These are phyloP conservation scores for Cryphonectria naterciae DNA, from an alignment of 2,329 filamentous ascomycete species.

Conservation along the genomic window DNA sequence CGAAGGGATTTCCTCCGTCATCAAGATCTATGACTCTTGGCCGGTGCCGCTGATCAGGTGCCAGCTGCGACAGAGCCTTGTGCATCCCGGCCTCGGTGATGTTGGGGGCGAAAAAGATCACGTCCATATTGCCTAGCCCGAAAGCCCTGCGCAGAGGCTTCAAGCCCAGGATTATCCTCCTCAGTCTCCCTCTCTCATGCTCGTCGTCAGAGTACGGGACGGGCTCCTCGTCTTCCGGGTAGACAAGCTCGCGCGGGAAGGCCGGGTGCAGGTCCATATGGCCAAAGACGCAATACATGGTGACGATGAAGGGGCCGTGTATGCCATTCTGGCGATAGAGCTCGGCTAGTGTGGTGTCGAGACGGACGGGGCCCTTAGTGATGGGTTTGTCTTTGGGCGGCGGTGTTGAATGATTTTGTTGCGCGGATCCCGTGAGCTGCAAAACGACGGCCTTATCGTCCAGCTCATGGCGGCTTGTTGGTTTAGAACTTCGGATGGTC, in stretches of 20 bases:
- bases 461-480: background rate
- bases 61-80: slow-evolving; percentile 31
- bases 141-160: slow-evolving; percentile 34
- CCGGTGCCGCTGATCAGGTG: slow-evolving; percentile 31
- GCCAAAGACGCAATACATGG: slow-evolving; percentile 34
- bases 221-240: slow-evolving; percentile 34
- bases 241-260: slow-evolving; percentile 32
- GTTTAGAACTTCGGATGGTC: background rate
- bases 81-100: slow-evolving; percentile 29
- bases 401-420: background rate
- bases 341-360: slow-evolving; percentile 34
- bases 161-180: slow-evolving; percentile 32
- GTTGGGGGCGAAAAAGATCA: slow-evolving; percentile 32
- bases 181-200: slow-evolving; percentile 30
- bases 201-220: slow-evolving; percentile 31
- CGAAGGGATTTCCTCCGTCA: slow-evolving; percentile 13
- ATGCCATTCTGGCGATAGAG: slow-evolving; percentile 33
- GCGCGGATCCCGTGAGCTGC: slow-evolving; percentile 5
- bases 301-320: slow-evolving; percentile 31
- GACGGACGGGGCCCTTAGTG: slow-evolving; percentile 1
- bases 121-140: slow-evolving; percentile 33
- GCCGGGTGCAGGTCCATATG: slow-evolving; percentile 33
- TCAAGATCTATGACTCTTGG: slow-evolving; percentile 30
- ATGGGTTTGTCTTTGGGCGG: background rate
- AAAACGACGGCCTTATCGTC: background rate